Base-by-base conservation (phyloP, 345 rosid genomes). In the Euphorbia peplus region DNA sequence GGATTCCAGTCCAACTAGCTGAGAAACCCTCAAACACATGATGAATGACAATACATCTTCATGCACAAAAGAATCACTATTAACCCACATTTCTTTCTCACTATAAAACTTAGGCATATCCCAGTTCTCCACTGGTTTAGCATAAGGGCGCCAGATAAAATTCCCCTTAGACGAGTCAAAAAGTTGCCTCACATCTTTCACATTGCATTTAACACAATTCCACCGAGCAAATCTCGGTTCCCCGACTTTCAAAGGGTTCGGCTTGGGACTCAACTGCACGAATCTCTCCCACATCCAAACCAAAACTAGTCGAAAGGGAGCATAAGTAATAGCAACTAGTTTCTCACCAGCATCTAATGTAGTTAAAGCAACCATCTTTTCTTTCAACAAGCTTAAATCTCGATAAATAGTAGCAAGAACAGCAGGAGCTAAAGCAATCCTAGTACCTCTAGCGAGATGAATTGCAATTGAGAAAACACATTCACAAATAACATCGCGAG, bases 121-220 rank as follows among this genome's bases (percentile, higher is more conserved):
- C 84, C 81, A 76, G 26, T 74, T 73, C 1, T 46, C 8, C 29
- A 76, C 8, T 5, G 35, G 1, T 32, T 14, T 69, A 4, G 80
- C 53, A 67, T 80, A 83, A 0, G 92, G 89, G 12, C 85, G 84
- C 89, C 87, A 87, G 8, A 19, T 67, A 66, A 86, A 81, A 56
- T 65, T 70, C 39, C 70, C 83, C 0, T 54, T 44, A 3, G 81
- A 75, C 13, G 61, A 71, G 7, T 71, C 72, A 12, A 85, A 57
- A 46, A 60, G 48, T 64, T 41, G 0, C 46, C 72, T 78, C 46
- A 58, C 72, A 48, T 68, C 7, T 26, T 22, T 42, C 5, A 7
- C 39, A 22, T 50, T 42, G 29, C 59, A 14, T 57, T 42, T 70
- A 4, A 59, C 37, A 10, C 55, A 57, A 24, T 78, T 60, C 84